Evolutionary conservation across 176 grass and related monocot genomes (phyloP).

Genomic region (Eleusine indica): DNA sequence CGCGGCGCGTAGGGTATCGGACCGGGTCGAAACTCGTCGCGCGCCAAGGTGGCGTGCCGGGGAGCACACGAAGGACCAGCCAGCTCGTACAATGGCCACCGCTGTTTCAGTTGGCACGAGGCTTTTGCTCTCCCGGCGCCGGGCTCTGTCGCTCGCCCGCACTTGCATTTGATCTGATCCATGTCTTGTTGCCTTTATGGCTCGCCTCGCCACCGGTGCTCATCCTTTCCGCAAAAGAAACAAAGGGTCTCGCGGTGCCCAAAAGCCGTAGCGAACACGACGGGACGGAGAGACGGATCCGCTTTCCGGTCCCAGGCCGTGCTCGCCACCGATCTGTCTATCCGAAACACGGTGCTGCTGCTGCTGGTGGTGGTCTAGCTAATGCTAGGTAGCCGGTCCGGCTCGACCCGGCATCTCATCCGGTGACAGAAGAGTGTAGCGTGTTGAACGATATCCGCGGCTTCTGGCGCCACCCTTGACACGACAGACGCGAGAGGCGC

Average conservation of each 20-base stretch:
- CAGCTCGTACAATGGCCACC: not conserved
- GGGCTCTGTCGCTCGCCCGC: not conserved
- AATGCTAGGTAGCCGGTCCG: not conserved
- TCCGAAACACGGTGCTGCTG: not conserved
- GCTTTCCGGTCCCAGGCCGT: not conserved
- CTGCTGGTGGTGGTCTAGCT: not conserved
- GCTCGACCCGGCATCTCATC: slow-evolving; percentile 17
- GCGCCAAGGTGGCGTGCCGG: not conserved
- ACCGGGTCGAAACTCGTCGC: not conserved
- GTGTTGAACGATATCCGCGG: slow-evolving; percentile 1
- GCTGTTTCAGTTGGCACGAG: not conserved
- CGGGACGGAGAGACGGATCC: not conserved
- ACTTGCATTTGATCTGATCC: not conserved
- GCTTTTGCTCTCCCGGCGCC: not conserved
- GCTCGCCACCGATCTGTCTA: slow-evolving; percentile 8
- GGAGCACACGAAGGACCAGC: not conserved
- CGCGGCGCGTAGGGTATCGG: too few relatives aligned
- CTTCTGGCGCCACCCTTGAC: slow-evolving; percentile 12
- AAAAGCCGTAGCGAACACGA: too few relatives aligned
- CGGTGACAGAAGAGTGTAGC: slow-evolving; percentile 17
- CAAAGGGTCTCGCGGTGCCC: not conserved
- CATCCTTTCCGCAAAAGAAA: not conserved
- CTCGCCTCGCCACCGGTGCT: not conserved
- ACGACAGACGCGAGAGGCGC: not conserved
- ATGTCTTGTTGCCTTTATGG: not conserved